phyloP scores from a whole-genome alignment of 768 basidiomycete genomes.

The Flagelloscypha sp. region DNA sequence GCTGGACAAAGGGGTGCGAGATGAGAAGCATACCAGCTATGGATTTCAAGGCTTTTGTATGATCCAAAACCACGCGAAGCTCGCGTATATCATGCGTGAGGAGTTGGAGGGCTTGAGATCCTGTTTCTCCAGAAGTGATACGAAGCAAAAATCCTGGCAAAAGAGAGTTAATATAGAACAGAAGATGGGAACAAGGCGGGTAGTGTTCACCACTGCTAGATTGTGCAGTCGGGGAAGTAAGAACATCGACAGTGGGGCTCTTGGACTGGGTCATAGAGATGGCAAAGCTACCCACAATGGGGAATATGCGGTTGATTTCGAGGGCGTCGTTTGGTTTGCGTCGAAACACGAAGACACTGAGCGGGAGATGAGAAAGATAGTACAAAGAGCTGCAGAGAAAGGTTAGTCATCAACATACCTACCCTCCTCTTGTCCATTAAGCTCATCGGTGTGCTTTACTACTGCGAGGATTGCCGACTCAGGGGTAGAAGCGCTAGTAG shows the following conservation, averaged over 20 bases:
- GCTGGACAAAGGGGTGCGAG: constrained; percentile 2
- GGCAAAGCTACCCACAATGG: constrained; percentile 46
- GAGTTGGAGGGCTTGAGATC: constrained; percentile 23
- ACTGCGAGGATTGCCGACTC: constrained; percentile 47
- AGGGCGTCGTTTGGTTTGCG: constrained; percentile 27
- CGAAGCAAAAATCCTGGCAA: background rate
- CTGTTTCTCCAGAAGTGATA: background rate
- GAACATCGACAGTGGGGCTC: constrained; percentile 28
- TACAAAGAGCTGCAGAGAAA: constrained; percentile 1
- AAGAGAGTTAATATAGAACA: background rate
- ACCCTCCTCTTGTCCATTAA: constrained; percentile 41
- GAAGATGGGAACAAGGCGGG: constrained; percentile 28
- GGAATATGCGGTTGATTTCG: constrained; percentile 43
- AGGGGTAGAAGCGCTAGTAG: too few species aligned
- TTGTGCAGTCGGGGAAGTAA: constrained; percentile 16
- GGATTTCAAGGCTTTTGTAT: constrained; percentile 43
- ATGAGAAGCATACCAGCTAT: constrained; percentile 2
- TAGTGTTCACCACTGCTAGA: constrained; percentile 21
- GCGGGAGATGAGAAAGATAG: constrained; percentile 4
- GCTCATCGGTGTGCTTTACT: constrained; percentile 37
- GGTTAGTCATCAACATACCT: constrained; percentile 28
- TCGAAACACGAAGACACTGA: constrained; percentile 44
- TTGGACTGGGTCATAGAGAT: constrained; percentile 51
- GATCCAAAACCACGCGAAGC: constrained; percentile 41
- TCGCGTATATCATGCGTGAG: constrained; percentile 39